phyloP scores from a whole-genome alignment of 345 rosid species.

The Sonneratia alba region DNA sequence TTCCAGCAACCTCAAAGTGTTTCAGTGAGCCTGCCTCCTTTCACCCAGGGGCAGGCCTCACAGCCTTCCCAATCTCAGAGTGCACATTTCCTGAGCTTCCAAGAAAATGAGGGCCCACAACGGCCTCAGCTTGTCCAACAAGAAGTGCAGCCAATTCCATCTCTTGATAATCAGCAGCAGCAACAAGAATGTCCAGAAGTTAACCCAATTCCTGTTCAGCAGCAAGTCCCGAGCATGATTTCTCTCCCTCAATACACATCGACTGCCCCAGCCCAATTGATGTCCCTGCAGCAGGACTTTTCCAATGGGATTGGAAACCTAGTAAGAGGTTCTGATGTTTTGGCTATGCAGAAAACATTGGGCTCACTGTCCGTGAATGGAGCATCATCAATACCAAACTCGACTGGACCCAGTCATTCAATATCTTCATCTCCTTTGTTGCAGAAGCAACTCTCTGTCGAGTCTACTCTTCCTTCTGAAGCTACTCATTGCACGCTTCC shows the following conservation, averaged over 20 bases:
- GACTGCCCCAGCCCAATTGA: conserved; percentile 21
- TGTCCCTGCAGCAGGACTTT: conserved; percentile 16
- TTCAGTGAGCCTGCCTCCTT: conserved; percentile 7
- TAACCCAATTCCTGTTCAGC: conserved; percentile 20
- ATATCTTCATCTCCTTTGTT: conserved; percentile 20
- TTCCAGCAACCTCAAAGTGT: conserved; percentile 24
- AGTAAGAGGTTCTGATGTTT: conserved; percentile 18
- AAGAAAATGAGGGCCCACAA: conserved; percentile 23
- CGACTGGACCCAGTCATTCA: conserved; percentile 17
- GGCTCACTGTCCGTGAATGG: conserved; percentile 28
- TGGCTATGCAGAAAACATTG: conserved; percentile 21
- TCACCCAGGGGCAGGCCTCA: conserved; percentile 25
- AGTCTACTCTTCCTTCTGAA: conserved; percentile 17
- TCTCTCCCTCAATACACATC: conserved; percentile 22
- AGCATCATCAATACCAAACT: conserved; percentile 23
- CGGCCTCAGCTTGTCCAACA: conserved; percentile 28
- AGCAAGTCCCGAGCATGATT: conserved; percentile 25
- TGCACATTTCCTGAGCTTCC: conserved; percentile 17
- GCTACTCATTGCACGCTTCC: conserved; percentile 20
- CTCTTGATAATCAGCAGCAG: conserved; percentile 20
- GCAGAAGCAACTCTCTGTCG: conserved; percentile 21
- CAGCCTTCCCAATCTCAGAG: conserved; percentile 25
- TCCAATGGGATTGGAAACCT: conserved; percentile 23
- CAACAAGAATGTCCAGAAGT: conserved; percentile 25
- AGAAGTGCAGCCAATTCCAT: neutral